Evolutionary conservation across 2,329 filamentous ascomycete species (phyloP).

Genomic region (Talaromyces pinophilus): DNA sequence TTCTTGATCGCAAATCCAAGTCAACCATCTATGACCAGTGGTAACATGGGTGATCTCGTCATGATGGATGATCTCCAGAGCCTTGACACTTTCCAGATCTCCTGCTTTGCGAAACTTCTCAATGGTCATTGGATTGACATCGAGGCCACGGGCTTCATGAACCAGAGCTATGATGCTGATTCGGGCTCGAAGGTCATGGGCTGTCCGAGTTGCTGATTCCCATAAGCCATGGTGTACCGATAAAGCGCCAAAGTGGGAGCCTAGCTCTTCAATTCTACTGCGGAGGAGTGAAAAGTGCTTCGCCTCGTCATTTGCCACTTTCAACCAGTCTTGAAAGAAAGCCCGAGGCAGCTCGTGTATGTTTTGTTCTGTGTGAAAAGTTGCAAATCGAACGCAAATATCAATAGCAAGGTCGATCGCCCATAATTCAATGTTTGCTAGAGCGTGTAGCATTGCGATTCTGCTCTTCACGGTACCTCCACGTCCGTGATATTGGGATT

Average conservation of each 20-base stretch:
- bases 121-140: slow-evolving; percentile 52
- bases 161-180: slow-evolving; percentile 53
- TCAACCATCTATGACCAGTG: slow-evolving; percentile 51
- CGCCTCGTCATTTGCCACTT: slow-evolving; percentile 52
- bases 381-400: slow-evolving; percentile 50
- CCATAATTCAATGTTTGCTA: slow-evolving; percentile 54
- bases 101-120: slow-evolving; percentile 48
- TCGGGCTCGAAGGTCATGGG: slow-evolving; percentile 48
- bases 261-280: slow-evolving; percentile 48
- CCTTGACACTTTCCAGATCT: slow-evolving; percentile 47
- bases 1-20: slow-evolving; percentile 52
- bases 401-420: slow-evolving; percentile 53
- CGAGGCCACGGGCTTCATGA: slow-evolving; percentile 51
- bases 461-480: slow-evolving; percentile 49
- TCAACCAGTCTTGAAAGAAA: slow-evolving; percentile 53
- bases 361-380: slow-evolving; percentile 42
- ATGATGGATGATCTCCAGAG: slow-evolving; percentile 49
- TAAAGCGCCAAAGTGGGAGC: slow-evolving; percentile 48
- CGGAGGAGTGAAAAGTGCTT: slow-evolving; percentile 53
- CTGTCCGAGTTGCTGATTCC: slow-evolving; percentile 47
- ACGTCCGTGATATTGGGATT: slow-evolving; percentile 45
- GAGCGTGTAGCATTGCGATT: slow-evolving; percentile 50
- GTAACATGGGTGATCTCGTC: slow-evolving; percentile 54
- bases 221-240: slow-evolving; percentile 52
- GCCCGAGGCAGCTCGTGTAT: slow-evolving; percentile 42